Evolutionary conservation across 495 filamentous ascomycete species (phyloP).

Genomic region (Lasiosphaeria hispida): DNA sequence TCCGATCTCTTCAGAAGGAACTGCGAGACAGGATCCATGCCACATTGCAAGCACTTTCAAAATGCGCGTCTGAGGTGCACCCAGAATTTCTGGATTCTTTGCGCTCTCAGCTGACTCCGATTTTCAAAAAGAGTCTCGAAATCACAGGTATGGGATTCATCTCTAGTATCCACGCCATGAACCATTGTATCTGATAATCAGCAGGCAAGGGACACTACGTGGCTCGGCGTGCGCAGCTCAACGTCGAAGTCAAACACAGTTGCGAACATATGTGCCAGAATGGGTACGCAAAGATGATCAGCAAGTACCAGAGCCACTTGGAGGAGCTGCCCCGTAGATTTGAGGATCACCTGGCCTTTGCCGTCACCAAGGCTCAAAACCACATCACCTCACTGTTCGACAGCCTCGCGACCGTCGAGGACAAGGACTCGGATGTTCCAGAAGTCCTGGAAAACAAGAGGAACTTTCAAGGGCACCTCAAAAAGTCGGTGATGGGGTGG

Average conservation of each 20-base stretch:
- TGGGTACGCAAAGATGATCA: too few species aligned
- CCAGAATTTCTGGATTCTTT: constrained; percentile 5
- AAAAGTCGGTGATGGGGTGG: constrained; percentile 8
- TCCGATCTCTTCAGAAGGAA: not conserved
- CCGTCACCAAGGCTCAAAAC: not conserved
- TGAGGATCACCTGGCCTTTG: not conserved
- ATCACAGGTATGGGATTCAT: constrained; percentile 10
- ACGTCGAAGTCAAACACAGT: too few species aligned
- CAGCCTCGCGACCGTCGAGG: constrained; percentile 8
- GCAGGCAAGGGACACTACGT: too few species aligned
- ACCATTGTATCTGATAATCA: too few species aligned
- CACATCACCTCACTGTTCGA: constrained; percentile 16
- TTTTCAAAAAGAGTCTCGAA: constrained; percentile 2
- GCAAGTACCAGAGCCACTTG: too few species aligned
- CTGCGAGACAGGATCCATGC: not conserved
- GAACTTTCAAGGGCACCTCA: constrained; percentile 8
- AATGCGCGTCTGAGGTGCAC: not conserved
- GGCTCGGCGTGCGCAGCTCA: too few species aligned
- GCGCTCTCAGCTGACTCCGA: not conserved
- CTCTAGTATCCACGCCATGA: too few species aligned
- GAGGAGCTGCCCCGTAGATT: not conserved
- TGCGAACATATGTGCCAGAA: too few species aligned
- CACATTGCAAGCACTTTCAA: not conserved
- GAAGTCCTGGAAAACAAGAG: constrained; percentile 11
- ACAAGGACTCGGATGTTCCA: not conserved